Conservation (phyloP, 1,284 basidiomycete genomes). For the Inonotus hispidus region DNA sequence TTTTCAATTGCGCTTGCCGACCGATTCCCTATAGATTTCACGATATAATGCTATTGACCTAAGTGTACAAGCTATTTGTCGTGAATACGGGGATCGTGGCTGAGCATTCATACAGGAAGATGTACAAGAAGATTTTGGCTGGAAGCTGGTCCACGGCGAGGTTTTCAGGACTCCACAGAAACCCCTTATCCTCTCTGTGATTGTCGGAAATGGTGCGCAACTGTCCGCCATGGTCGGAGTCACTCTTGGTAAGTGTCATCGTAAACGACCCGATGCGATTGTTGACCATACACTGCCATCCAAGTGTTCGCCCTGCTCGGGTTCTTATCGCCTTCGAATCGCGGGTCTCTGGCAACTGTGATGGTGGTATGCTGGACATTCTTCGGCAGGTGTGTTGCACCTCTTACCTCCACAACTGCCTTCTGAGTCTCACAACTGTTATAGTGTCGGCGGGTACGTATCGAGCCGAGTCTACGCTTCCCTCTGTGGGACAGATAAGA, state of each 20-base stretch:
- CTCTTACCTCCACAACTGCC: neutral
- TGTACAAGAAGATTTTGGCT: slow-evolving; percentile 97
- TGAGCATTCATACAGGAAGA: slow-evolving; percentile 60
- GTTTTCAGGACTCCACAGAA: slow-evolving; percentile 85
- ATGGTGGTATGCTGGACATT: slow-evolving; percentile 97
- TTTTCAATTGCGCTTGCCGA: slow-evolving; percentile 32
- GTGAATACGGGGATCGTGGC: neutral
- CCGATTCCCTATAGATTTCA: slow-evolving; percentile 61
- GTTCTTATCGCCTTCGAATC: slow-evolving; percentile 95
- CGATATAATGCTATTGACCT: slow-evolving; percentile 96
- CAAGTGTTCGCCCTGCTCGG: slow-evolving; percentile 92
- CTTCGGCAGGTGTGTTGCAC: slow-evolving; percentile 65
- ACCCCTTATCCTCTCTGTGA: slow-evolving; percentile 77
- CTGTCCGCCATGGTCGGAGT: slow-evolving; percentile 85
- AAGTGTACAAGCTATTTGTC: slow-evolving; percentile 45
- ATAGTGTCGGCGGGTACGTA: slow-evolving; percentile 79
- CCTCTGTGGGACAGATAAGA: slow-evolving; percentile 75
- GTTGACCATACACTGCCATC: neutral
- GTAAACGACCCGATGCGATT: neutral
- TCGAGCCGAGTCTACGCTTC: slow-evolving; percentile 83
- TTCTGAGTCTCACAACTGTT: slow-evolving; percentile 26
- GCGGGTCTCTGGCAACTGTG: slow-evolving; percentile 91
- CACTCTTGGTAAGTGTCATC: slow-evolving; percentile 62
- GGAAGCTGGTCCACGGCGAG: slow-evolving; percentile 96
- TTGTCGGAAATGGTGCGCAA: slow-evolving; percentile 90